Conservation (phyloP, 2,329 filamentous ascomycete species). For the Talaromyces sp. region DNA sequence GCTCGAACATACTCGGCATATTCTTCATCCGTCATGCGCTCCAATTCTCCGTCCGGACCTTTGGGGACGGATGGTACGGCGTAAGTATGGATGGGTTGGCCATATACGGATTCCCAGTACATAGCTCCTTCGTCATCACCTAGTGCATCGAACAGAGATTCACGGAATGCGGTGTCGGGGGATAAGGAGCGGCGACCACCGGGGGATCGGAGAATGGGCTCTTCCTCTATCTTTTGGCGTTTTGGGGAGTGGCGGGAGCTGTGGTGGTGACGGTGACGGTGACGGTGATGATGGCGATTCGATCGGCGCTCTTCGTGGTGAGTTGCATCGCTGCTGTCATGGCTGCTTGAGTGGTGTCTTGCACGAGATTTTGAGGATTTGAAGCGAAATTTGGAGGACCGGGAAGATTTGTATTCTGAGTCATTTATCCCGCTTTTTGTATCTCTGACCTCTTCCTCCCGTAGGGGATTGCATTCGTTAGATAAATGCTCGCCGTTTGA, state of each 20-base stretch:
- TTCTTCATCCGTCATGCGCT: constrained; percentile 88
- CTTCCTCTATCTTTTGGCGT: constrained; percentile 24
- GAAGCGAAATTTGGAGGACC: constrained; percentile 33
- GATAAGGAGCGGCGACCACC: constrained; percentile 45
- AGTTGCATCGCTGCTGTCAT: neutral
- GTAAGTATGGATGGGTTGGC: constrained; percentile 87
- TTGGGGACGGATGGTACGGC: constrained; percentile 47
- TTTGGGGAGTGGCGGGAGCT: constrained; percentile 26
- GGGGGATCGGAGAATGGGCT: constrained; percentile 6
- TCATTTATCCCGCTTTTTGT: neutral
- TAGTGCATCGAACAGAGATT: constrained; percentile 94
- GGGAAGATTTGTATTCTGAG: constrained; percentile 9
- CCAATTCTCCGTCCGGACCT: constrained; percentile 58
- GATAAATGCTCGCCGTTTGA: neutral
- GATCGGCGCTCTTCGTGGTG: neutral
- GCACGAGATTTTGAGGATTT: constrained; percentile 26
- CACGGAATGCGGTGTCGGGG: constrained; percentile 75
- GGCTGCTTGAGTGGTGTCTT: neutral
- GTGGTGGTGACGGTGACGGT: constrained; percentile 25
- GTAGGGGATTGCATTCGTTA: neutral
- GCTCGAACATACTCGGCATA: constrained; percentile 81
- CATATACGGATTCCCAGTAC: constrained; percentile 97
- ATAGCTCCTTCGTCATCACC: constrained; percentile 93
- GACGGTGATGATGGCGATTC: constrained; percentile 16
- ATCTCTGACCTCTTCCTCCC: neutral